Base-by-base conservation (phyloP, 2,329 filamentous ascomycete genomes). In the Claviceps sp. region DNA sequence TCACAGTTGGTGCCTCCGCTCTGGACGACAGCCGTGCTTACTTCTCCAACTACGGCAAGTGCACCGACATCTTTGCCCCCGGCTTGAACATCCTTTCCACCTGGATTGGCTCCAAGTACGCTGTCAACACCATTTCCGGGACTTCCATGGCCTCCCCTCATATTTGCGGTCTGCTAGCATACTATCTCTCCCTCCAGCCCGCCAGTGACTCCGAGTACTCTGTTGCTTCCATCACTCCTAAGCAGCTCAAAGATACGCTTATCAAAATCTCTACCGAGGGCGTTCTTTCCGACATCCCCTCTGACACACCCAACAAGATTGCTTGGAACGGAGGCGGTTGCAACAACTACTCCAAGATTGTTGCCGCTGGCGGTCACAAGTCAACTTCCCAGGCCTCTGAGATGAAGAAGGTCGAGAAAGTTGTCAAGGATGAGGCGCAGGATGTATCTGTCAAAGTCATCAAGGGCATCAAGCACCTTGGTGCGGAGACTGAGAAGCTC, bases 31-130 rank as follows among this genome's bases (percentile, higher is more conserved):
- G 89, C 78, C 91, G 93, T 73, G 93, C 93, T 59, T 98, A 97
- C 82, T 98, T 98, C 84, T 98, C 94, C 82, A 98, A 98, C 87
- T 97, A 84, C 72, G 93, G 93, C 71, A 93, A 91, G 80, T 98
- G 93, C 81, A 95, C 91, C 69, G 93, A 98, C 73, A 95, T 98
- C 78, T 98, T 98, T 65, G 93, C 90, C 57, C 93, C 93, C 56
- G 93, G 93, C 66, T 80, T 96, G 64, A 95, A 89, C 84, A 95
- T 98, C 64, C 81, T 88, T 63, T 98, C 93, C 59, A 97, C 93
- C 69, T 98, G 93, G 93, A 95, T 95, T 64, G 93, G 94, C 68
- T 91, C 85, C 81, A 87, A 93, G 72, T 84, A 91, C 65, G 91
- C 93, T 65, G 82, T 89, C 76, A 98, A 98, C 84, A 96, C 89